Percentiles rank a stretch among this genome's conserved stretches.
Evolutionary conservation across 441 rosid genomes (phyloP).

Genomic region (Populus hybrid): DNA sequence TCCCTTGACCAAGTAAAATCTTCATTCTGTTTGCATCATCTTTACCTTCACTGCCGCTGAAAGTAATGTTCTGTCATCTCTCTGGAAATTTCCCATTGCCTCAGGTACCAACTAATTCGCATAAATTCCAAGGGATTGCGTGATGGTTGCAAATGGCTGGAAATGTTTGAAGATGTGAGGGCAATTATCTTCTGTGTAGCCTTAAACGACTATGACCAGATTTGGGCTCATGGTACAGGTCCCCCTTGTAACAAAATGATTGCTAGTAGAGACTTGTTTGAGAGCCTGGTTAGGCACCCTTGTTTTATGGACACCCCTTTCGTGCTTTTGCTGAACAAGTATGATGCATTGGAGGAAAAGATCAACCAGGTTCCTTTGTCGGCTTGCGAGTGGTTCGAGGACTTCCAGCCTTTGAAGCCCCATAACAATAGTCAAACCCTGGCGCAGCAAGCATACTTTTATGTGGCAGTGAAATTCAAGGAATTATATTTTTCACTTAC

Average conservation of each 20-base stretch:
- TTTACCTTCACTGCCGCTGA: neutral
- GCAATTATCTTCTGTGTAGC: slow-evolving; percentile 75
- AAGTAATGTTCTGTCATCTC: neutral
- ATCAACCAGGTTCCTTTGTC: slow-evolving; percentile 53
- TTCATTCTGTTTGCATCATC: neutral
- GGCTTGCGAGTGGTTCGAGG: slow-evolving; percentile 75
- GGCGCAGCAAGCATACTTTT: slow-evolving; percentile 87
- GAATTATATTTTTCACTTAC: slow-evolving; percentile 62
- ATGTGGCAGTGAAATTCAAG: slow-evolving; percentile 87
- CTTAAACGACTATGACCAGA: slow-evolving; percentile 75
- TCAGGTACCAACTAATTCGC: slow-evolving; percentile 80
- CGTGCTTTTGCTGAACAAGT: slow-evolving; percentile 76
- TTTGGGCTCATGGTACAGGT: slow-evolving; percentile 37
- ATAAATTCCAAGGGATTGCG: slow-evolving; percentile 77
- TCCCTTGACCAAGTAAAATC: slow-evolving; percentile 56
- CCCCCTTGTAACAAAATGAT: slow-evolving; percentile 66
- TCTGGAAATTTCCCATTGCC: slow-evolving; percentile 11
- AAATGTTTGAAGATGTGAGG: slow-evolving; percentile 93
- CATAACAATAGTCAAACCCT: slow-evolving; percentile 56
- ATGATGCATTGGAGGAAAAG: slow-evolving; percentile 78
- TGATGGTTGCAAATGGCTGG: slow-evolving; percentile 94
- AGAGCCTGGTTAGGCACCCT: slow-evolving; percentile 69
- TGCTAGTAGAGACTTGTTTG: slow-evolving; percentile 76
- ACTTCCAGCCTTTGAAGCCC: slow-evolving; percentile 64
- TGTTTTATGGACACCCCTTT: slow-evolving; percentile 75